A percentile compares a stretch with the other conserved stretches of the same genome.
Evolutionary conservation across 164 flowering plant species (phyloP).

Genomic region (Taxillus chinensis): DNA sequence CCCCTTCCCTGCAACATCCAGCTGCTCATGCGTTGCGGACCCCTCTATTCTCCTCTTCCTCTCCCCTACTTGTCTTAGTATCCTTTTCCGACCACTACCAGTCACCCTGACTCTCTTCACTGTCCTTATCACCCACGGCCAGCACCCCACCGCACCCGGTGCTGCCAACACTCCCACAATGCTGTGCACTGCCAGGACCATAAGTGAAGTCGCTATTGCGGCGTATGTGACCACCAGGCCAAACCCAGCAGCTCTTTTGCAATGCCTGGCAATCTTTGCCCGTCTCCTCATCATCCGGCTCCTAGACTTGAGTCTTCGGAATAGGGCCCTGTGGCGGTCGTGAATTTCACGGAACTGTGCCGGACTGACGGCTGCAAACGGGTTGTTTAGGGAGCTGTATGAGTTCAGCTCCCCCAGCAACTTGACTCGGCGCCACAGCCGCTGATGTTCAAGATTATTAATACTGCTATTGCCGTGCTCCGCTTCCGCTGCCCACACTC

Average conservation of each 20-base stretch:
- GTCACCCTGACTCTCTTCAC: too few relatives aligned
- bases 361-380: slow-evolving; percentile 25
- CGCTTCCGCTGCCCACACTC: neutral
- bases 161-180: slow-evolving; percentile 46
- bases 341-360: slow-evolving; percentile 27
- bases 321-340: slow-evolving; percentile 21
- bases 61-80: too few relatives aligned
- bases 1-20: slow-evolving; percentile 72
- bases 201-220: slow-evolving; percentile 23
- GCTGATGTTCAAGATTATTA: neutral
- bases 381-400: slow-evolving; percentile 35
- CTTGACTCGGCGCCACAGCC: slow-evolving; percentile 11
- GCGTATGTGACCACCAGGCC: slow-evolving; percentile 26
- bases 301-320: slow-evolving; percentile 23
- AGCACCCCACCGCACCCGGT: slow-evolving; percentile 14
- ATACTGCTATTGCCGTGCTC: neutral
- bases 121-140: too few relatives aligned
- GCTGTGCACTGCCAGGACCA: slow-evolving; percentile 41
- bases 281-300: slow-evolving; percentile 24
- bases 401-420: neutral
- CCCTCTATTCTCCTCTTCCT: neutral
- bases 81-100: too few relatives aligned
- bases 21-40: slow-evolving; percentile 12
- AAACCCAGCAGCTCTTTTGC: slow-evolving; percentile 27
- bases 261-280: slow-evolving; percentile 16